phyloP scores from a whole-genome alignment of 164 flowering plant species.

The Kingdonia uniflora region DNA sequence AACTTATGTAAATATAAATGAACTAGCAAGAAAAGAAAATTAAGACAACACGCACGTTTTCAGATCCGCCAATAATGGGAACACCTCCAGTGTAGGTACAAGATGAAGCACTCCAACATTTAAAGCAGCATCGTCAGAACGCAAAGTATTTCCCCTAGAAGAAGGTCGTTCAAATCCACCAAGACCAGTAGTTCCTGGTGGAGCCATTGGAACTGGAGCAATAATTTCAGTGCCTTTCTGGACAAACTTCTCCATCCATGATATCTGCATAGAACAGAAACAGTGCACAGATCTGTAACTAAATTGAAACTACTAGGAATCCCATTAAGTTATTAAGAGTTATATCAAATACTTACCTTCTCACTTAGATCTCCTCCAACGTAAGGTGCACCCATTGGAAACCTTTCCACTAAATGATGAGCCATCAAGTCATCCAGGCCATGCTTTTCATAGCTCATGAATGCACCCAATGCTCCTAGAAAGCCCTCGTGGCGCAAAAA shows the following conservation, averaged over 20 bases:
- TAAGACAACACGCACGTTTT: constrained; percentile 38
- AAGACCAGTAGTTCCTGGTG: constrained; percentile 92
- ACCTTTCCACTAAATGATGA: constrained; percentile 96
- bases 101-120: constrained; percentile 97
- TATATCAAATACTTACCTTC: constrained; percentile 49
- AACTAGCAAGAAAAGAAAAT: too few relatives aligned
- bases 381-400: constrained; percentile 98
- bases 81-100: constrained; percentile 88
- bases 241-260: constrained; percentile 99
- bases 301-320: not conserved
- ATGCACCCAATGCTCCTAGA: constrained; percentile 97
- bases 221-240: constrained; percentile 86
- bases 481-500: constrained; percentile 97
- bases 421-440: constrained; percentile 95
- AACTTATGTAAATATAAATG: too few relatives aligned
- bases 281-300: not conserved
- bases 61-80: constrained; percentile 74
- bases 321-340: not conserved
- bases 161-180: constrained; percentile 95
- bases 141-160: constrained; percentile 69
- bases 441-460: constrained; percentile 96
- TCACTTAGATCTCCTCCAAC: constrained; percentile 88
- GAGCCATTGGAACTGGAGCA: constrained; percentile 95
- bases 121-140: constrained; percentile 79
- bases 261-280: constrained; percentile 50